Conservation (phyloP, 163 green algal species). For the Coccomyxa subellipsoidea region DNA sequence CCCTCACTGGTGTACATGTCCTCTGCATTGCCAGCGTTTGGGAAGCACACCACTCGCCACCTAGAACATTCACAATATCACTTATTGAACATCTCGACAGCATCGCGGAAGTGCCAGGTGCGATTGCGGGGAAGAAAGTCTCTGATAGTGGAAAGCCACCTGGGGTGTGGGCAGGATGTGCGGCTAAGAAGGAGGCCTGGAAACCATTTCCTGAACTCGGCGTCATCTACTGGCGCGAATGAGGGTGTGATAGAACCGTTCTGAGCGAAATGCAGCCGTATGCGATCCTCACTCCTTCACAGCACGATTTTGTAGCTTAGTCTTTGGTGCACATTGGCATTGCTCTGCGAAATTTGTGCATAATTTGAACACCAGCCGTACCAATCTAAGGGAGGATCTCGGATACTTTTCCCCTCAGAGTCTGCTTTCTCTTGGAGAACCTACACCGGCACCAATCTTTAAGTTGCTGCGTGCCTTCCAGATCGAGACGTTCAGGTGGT, state of each 20-base stretch:
- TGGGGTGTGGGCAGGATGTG: constrained; percentile 29
- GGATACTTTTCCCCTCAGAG: background rate
- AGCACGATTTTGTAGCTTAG: background rate
- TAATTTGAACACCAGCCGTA: background rate
- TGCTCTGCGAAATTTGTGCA: too few species aligned
- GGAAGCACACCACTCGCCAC: constrained; percentile 66
- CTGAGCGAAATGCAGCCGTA: background rate
- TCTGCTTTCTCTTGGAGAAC: background rate
- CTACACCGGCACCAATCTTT: background rate
- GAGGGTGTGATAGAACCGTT: background rate
- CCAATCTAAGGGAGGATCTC: background rate
- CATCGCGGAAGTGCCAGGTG: too few species aligned
- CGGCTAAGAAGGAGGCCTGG: constrained; percentile 40
- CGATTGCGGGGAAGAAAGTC: too few species aligned
- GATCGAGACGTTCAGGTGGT: too few species aligned
- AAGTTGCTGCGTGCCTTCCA: background rate
- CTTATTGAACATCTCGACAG: too few species aligned
- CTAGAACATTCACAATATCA: constrained; percentile 13
- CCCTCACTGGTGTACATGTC: constrained; percentile 88
- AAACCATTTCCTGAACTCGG: constrained; percentile 39
- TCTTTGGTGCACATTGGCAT: background rate
- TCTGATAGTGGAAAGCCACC: constrained; percentile 14
- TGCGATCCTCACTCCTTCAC: background rate
- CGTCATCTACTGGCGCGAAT: constrained; percentile 15
- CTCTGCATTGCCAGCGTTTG: constrained; percentile 74